Evolutionary conservation across 1,284 basidiomycete species (phyloP), one percentile per base, ranked within the genome.

Genomic region (Porogramme epimiltina): DNA sequence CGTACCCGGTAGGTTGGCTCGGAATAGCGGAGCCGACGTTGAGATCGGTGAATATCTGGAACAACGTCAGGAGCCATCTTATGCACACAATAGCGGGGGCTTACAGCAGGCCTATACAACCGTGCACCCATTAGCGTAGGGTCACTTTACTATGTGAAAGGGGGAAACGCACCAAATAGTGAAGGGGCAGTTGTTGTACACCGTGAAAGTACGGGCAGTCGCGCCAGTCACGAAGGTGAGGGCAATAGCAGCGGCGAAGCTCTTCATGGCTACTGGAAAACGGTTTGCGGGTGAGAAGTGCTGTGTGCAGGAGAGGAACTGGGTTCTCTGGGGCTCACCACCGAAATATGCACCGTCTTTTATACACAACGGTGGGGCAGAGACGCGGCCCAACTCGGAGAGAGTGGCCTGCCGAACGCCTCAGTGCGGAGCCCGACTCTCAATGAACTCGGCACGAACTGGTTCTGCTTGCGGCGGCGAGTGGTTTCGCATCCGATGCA

Each of bases 11-110:
- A 4, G 59, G 31, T 38, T 61, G 61, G 52, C 55, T 46, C 5
- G 70, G 69, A 9, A 51, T 47, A 15, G 65, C 61, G 18, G 45
- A 56, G 34, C 66, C 65, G n/a, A 55, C 63, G 53, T 63, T 66
- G 46, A 68, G 50, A 55, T 69, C 68, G 44, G 69, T 68, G 58
- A 66, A 69, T 43, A 68, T 61, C 62, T 31, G 41, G n/a, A n/a
- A n/a, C n/a, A n/a, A n/a, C n/a, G n/a, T n/a, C n/a, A n/a, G 47
- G 26, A 20, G n/a, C 26, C 16, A 11, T 31, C 9, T 18, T 5
- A n/a, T n/a, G n/a, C n/a, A n/a, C n/a, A n/a, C n/a, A n/a, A n/a
- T n/a, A n/a, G n/a, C 39, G 5, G 37, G 24, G 10, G 23, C 65
- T 26, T 57, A 70, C 68, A 50, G 68, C 70, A 49, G 68, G 69